Evolutionary conservation across 805 yeast genomes (phyloP).

Genomic region (Kregervanrija pseudodelftensis): DNA sequence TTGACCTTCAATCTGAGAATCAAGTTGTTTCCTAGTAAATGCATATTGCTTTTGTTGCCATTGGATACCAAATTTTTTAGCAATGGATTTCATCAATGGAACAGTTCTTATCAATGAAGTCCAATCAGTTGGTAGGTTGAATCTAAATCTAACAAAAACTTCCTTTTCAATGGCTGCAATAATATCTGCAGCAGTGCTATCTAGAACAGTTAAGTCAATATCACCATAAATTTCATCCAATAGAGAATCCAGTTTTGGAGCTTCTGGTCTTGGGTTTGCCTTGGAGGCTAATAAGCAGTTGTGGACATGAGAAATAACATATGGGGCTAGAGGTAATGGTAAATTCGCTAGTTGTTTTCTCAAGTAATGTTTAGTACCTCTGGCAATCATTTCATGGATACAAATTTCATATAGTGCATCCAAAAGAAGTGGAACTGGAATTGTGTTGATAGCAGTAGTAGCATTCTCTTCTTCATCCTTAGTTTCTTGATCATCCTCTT

Average conservation of each 20-base stretch:
- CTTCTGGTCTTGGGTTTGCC: conserved; percentile 32
- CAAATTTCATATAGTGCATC: conserved; percentile 41
- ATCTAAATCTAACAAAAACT: conserved; percentile 59
- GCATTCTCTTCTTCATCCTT: conserved; percentile 27
- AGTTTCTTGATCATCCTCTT: conserved; percentile 25
- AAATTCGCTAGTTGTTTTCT: conserved; percentile 38
- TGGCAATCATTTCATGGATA: conserved; percentile 66
- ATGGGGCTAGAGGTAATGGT: conserved; percentile 50
- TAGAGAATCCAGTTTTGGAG: conserved; percentile 37
- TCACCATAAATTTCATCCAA: conserved; percentile 35
- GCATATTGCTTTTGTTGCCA: conserved; percentile 51
- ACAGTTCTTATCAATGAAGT: conserved; percentile 27
- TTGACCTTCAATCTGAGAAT: conserved; percentile 20
- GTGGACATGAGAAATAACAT: conserved; percentile 62
- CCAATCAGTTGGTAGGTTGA: conserved; percentile 46
- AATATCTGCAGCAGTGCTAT: conserved; percentile 37
- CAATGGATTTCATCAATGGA: conserved; percentile 57
- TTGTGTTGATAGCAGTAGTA: conserved; percentile 33
- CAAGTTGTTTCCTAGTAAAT: conserved; percentile 38
- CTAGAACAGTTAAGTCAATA: conserved; percentile 36
- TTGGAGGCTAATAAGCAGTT: conserved; percentile 57
- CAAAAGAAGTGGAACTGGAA: conserved; percentile 36
- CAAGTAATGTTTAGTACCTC: conserved; percentile 71
- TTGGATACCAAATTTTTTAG: conserved; percentile 80
- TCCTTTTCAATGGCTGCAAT: conserved; percentile 40